phyloP scores from a whole-genome alignment of 257 asterid genomes.

The Solanum chilense region DNA sequence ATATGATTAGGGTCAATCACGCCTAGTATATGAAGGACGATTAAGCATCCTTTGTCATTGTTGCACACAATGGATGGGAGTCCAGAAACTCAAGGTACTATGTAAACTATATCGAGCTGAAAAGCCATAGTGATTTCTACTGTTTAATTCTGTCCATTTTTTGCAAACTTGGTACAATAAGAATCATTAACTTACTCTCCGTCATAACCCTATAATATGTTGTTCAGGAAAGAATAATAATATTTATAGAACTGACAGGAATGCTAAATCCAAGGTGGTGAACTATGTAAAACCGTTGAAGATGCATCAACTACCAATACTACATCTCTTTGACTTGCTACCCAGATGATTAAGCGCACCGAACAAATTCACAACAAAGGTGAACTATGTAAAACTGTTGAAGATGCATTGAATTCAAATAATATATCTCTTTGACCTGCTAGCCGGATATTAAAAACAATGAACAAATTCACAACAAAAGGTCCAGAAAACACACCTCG shows the following conservation, averaged over 20 bases:
- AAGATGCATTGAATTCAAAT: background rate
- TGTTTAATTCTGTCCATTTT: background rate
- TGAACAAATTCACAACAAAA: background rate
- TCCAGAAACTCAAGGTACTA: background rate
- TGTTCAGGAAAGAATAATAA: background rate
- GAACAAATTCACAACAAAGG: background rate
- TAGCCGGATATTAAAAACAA: background rate
- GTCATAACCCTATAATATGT: background rate
- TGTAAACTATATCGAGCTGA: background rate
- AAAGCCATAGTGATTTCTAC: background rate
- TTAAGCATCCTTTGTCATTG: background rate
- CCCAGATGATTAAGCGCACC: background rate
- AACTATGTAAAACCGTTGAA: background rate
- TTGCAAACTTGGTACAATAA: background rate
- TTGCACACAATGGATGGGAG: background rate
- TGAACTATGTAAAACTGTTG: background rate
- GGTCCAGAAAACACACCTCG: constrained; percentile 38
- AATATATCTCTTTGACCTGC: background rate
- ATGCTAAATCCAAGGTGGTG: background rate
- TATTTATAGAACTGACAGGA: background rate
- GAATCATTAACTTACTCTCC: background rate
- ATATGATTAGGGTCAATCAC: background rate
- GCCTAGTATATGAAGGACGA: constrained; percentile 1
- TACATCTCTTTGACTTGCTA: background rate
- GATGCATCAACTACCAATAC: background rate